Percentiles rank a stretch among this genome's conserved stretches.
These are phyloP conservation scores for Nicotiana paniculata DNA, from an alignment of 257 asterid genomes.

Conservation along the genomic window DNA sequence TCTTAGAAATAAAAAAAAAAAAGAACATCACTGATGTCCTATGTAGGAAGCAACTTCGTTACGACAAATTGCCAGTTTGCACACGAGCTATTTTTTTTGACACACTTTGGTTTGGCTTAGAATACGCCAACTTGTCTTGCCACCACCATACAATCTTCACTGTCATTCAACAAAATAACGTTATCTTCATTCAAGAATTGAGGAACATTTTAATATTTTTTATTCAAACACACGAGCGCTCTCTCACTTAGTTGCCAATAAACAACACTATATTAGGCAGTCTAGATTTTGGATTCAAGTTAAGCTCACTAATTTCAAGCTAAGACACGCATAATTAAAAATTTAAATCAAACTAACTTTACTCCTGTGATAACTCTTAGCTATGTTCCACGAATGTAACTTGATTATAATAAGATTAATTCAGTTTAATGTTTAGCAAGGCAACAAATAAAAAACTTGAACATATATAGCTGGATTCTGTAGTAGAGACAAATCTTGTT, in stretches of 20 bases:
- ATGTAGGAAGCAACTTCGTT: not conserved
- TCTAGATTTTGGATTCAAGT: not conserved
- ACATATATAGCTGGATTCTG: not conserved
- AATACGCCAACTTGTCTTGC: not conserved
- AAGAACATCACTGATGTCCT: not conserved
- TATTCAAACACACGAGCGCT: not conserved
- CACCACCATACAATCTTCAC: not conserved
- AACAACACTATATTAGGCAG: not conserved
- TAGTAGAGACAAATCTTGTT: not conserved
- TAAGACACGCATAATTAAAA: no score
- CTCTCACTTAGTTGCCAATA: not conserved
- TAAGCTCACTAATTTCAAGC: not conserved
- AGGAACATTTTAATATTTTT: not conserved
- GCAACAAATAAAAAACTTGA: not conserved
- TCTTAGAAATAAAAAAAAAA: not conserved
- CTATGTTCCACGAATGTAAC: not conserved
- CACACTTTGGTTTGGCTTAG: not conserved
- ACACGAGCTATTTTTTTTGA: not conserved
- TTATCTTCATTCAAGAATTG: not conserved
- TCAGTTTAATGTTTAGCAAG: not conserved
- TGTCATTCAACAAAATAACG: not conserved
- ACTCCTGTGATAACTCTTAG: no score
- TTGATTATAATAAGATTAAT: not conserved
- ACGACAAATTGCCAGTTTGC: not conserved
- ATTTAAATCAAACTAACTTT: no score